These are phyloP conservation scores for Lobosporangium transversale DNA, from an alignment of 192 early-diverging fungal genomes.

Conservation along the genomic window DNA sequence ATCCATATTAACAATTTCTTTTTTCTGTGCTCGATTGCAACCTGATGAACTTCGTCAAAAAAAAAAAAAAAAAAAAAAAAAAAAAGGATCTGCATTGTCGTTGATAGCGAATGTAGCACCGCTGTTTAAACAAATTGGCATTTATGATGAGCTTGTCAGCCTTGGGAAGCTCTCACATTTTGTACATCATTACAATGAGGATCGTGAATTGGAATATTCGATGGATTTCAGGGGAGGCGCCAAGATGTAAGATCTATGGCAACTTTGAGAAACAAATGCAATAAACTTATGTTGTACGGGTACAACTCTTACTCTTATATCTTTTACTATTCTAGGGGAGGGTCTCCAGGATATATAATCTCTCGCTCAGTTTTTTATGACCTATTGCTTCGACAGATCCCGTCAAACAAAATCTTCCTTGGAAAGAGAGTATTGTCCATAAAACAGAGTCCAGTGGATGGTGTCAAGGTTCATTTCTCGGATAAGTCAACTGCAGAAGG, in stretches of 20 bases:
- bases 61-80: too few relatives aligned
- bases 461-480: constrained; percentile 6
- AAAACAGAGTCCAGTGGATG: constrained; percentile 1
- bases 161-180: not conserved
- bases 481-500: constrained; percentile 8
- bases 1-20: too few relatives aligned
- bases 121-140: not conserved
- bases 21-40: too few relatives aligned
- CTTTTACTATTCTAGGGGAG: not conserved
- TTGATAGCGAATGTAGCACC: not conserved
- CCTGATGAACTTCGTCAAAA: too few relatives aligned
- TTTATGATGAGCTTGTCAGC: not conserved
- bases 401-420: constrained; percentile 1
- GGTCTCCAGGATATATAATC: not conserved
- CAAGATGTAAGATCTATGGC: not conserved
- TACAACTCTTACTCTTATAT: not conserved
- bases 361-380: not conserved
- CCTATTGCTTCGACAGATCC: not conserved
- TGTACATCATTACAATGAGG: not conserved
- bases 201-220: not conserved
- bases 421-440: constrained; percentile 17
- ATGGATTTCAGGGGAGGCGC: not conserved
- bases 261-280: too few relatives aligned
- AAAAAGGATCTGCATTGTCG: not conserved
- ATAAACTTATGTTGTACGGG: not conserved